Evolutionary conservation across 371 early-diverging fungal genomes (phyloP), one percentile per base, ranked within the genome.

Genomic region (Syncephalastrum sp.): DNA sequence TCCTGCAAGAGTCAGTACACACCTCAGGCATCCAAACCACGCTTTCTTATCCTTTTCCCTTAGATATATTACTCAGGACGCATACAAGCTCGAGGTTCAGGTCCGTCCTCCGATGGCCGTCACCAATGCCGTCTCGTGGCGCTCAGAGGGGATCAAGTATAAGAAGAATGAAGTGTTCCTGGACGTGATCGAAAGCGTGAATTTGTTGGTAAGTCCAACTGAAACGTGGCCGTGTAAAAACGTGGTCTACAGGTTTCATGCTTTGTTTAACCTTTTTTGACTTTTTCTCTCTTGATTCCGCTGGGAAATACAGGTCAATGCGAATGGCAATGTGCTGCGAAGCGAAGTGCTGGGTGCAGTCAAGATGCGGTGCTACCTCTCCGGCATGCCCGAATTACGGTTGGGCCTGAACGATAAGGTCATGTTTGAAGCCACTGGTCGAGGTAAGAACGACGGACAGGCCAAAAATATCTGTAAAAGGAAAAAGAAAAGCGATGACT

Each of bases 331-430:
- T 68, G 98, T 99, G 7, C 71, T 97, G 49, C 89, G 95, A 63
- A 92, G 92, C 72, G 99, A 99, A 67, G 96, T 97, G 53, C 77
- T 94, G 59, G 99, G 99, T 14, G 91, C 91, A 4, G 77, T 99
- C 67, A 96, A 97, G 70, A 96, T 97, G 97, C 91, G 93, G 68
- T 93, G 93, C 63, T 97, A 91, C 66, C 82, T 99, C 63, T 91
- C 88, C 53, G 99, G 99, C 24, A 99, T 97, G 97, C 99, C 99
- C n/a, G 99, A 99, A 70, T 83, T 97, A 59, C 88, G 97, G 23
- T 83, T 99, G 44, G 99, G 99, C 2, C 73, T 99, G 57, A 99
- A 99, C 71, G 99, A 99, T 80, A 97, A 97, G 77, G 93, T 97
- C 33, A 86, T 97, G 87, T 96, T 99, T 75, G 98, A 97, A 73